phyloP scores from a whole-genome alignment of 371 early-diverging fungal genomes.

The Actinomortierella wolfii region DNA sequence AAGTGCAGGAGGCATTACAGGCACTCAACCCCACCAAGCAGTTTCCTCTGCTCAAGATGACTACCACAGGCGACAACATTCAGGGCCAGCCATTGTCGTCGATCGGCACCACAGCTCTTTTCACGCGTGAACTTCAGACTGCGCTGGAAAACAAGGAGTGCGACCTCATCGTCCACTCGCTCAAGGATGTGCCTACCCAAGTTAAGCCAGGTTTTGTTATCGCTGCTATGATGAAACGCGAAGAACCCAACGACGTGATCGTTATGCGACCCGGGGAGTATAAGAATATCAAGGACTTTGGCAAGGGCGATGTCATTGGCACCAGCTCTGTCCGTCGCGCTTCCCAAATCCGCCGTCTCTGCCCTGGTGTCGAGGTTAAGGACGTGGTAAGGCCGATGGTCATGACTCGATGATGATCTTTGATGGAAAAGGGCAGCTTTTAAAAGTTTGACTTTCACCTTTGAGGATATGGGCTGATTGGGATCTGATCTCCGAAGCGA shows the following conservation, averaged over 20 bases:
- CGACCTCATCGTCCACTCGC: constrained; percentile 91
- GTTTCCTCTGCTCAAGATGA: constrained; percentile 75
- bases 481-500: too few species aligned
- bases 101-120: constrained; percentile 92
- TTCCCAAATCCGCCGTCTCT: constrained; percentile 84
- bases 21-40: constrained; percentile 51
- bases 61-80: constrained; percentile 88
- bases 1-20: constrained; percentile 69
- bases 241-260: constrained; percentile 91
- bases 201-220: constrained; percentile 84
- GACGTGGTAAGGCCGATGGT: constrained; percentile 70
- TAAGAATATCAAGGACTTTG: constrained; percentile 61
- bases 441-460: too few species aligned
- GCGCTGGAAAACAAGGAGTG: constrained; percentile 75
- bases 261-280: constrained; percentile 58
- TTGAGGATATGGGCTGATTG: too few species aligned
- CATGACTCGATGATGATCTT: too few species aligned
- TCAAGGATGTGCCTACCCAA: constrained; percentile 95
- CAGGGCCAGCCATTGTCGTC: constrained; percentile 86
- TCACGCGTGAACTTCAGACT: constrained; percentile 93
- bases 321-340: constrained; percentile 90
- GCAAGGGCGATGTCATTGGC: constrained; percentile 83
- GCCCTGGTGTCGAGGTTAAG: constrained; percentile 78
- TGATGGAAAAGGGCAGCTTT: too few species aligned
- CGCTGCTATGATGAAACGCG: constrained; percentile 85